phyloP scores from a whole-genome alignment of 2,329 filamentous ascomycete genomes.

The Alternaria consortialis region DNA sequence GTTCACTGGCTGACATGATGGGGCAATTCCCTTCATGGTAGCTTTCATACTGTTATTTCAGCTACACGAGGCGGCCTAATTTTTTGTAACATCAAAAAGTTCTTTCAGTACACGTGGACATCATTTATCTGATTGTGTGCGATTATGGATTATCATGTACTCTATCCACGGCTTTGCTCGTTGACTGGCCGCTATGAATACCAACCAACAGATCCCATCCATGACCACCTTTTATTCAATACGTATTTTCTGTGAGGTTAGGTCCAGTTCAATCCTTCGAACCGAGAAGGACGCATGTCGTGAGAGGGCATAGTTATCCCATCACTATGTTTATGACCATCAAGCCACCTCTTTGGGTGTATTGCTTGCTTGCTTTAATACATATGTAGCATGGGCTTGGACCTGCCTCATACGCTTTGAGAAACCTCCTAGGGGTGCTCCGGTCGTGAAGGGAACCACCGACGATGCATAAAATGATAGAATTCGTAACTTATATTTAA shows the following conservation, averaged over 20 bases:
- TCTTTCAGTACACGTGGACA: slow-evolving; percentile 3
- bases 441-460: not conserved
- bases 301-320: too few relatives aligned
- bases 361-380: not conserved
- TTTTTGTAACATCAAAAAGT: slow-evolving; percentile 8
- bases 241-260: not conserved
- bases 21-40: slow-evolving; percentile 4
- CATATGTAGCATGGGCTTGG: too few relatives aligned
- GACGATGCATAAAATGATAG: not conserved
- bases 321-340: not conserved
- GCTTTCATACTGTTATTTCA: not conserved
- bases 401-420: too few relatives aligned
- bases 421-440: not conserved
- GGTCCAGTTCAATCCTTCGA: not conserved
- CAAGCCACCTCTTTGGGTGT: not conserved
- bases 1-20: slow-evolving; percentile 2
- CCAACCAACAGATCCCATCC: not conserved
- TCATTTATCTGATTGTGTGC: slow-evolving; percentile 6
- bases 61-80: slow-evolving; percentile 2
- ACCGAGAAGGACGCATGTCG: too few relatives aligned
- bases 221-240: not conserved
- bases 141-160: slow-evolving; percentile 10
- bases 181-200: not conserved
- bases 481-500: not conserved
- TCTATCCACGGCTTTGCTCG: slow-evolving; percentile 4